Evolutionary conservation across 2,329 filamentous ascomycete genomes (phyloP).

Genomic region (Diaporthe citrichinensis): DNA sequence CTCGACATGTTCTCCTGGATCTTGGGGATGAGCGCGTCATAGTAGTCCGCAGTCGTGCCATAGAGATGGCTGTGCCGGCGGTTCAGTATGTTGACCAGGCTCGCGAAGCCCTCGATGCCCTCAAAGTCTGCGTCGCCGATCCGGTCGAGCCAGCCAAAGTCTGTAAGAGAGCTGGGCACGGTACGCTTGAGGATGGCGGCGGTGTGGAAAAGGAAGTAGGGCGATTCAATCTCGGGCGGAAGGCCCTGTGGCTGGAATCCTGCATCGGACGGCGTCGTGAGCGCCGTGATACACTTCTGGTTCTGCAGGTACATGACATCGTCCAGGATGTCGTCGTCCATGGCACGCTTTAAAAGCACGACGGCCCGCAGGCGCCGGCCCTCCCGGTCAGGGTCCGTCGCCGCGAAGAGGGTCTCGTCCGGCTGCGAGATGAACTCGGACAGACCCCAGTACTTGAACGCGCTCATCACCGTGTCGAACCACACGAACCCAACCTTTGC

Average conservation of each 20-base stretch:
- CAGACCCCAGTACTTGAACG: conserved; percentile 39
- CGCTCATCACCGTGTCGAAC: conserved; percentile 34
- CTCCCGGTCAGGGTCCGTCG: conserved; percentile 13
- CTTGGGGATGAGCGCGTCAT: conserved; percentile 36
- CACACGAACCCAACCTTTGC: conserved; percentile 31
- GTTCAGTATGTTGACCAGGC: conserved; percentile 38
- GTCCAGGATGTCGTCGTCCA: conserved; percentile 41
- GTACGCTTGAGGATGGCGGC: conserved; percentile 28
- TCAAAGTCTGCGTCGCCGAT: conserved; percentile 37
- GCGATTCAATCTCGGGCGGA: conserved; percentile 31
- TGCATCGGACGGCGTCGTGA: not conserved
- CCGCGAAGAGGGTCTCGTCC: conserved; percentile 15
- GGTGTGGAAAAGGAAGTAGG: conserved; percentile 36
- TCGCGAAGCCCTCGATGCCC: conserved; percentile 38
- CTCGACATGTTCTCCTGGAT: conserved; percentile 37
- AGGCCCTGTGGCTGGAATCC: not conserved
- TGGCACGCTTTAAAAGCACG: conserved; percentile 32
- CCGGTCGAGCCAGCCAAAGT: conserved; percentile 36
- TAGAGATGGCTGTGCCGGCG: conserved; percentile 35
- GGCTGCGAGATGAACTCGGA: conserved; percentile 37
- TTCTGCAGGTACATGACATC: conserved; percentile 35
- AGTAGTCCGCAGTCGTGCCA: conserved; percentile 35
- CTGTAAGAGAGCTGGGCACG: conserved; percentile 29
- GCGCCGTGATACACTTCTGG: conserved; percentile 1
- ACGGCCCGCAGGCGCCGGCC: conserved; percentile 34